phyloP scores from a whole-genome alignment of 306 rosid species.

The Vachellia pachyceras region DNA sequence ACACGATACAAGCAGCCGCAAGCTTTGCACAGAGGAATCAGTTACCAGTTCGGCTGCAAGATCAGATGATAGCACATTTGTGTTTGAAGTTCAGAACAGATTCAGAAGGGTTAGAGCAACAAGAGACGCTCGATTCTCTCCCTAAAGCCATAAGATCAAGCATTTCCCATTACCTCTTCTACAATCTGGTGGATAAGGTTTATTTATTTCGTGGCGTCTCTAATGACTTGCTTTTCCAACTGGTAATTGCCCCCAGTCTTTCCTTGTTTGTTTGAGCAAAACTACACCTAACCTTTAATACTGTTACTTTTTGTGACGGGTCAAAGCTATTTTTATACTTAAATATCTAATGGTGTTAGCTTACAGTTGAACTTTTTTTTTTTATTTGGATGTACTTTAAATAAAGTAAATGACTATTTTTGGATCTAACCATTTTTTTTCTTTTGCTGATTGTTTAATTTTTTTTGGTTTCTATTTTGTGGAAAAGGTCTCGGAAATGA shows the following conservation, averaged over 20 bases:
- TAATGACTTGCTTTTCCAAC: conserved; percentile 73
- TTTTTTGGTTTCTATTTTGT: neutral
- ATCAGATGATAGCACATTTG: conserved; percentile 79
- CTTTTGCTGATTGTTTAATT: neutral
- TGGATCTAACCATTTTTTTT: no score
- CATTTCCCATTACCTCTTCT: conserved; percentile 67
- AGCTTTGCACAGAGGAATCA: conserved; percentile 66
- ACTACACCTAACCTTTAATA: no score
- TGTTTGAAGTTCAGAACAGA: conserved; percentile 73
- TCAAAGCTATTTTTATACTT: no score
- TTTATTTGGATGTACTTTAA: no score
- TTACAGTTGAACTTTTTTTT: no score
- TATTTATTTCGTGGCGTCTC: conserved; percentile 85
- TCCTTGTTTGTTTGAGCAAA: no score
- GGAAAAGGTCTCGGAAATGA: conserved; percentile 84
- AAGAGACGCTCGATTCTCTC: conserved; percentile 75
- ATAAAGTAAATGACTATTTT: no score
- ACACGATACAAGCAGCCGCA: conserved; percentile 69
- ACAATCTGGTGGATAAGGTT: conserved; percentile 55
- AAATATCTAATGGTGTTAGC: no score
- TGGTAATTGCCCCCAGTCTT: conserved; percentile 77
- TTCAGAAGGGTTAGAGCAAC: conserved; percentile 82
- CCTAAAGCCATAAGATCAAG: conserved; percentile 85
- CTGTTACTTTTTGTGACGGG: no score
- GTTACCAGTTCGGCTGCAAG: conserved; percentile 70